These are phyloP conservation scores for Colletotrichum viniferum DNA, from an alignment of 2,329 filamentous ascomycete species.

Conservation along the genomic window DNA sequence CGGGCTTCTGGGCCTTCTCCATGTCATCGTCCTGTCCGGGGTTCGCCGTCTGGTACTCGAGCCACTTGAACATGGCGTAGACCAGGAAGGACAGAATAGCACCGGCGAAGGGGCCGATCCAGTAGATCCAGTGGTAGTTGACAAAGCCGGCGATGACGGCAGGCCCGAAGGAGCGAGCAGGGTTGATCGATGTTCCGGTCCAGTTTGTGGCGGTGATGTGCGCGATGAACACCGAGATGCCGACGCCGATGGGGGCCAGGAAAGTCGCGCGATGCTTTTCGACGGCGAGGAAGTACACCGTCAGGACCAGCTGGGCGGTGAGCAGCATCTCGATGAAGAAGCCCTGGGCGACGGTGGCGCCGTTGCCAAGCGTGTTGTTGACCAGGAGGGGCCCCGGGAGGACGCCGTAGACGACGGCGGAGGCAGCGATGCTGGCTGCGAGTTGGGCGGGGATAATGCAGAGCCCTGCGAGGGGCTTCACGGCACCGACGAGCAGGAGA, in stretches of 20 bases:
- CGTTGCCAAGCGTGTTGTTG: constrained; percentile 56
- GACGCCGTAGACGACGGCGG: constrained; percentile 59
- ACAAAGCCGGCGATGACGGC: constrained; percentile 46
- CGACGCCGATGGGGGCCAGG: constrained; percentile 74
- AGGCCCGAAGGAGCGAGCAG: constrained; percentile 54
- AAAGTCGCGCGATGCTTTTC: constrained; percentile 77
- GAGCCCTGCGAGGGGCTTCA: constrained; percentile 54
- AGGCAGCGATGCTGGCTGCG: constrained; percentile 61
- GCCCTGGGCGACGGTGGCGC: constrained; percentile 58
- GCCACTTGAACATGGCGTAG: neutral
- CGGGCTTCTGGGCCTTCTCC: neutral
- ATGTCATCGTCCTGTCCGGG: neutral
- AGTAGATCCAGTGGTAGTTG: constrained; percentile 57
- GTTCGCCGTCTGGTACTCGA: neutral
- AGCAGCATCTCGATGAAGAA: constrained; percentile 72
- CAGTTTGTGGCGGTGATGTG: constrained; percentile 47
- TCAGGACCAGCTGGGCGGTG: constrained; percentile 67
- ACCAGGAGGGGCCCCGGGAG: constrained; percentile 61
- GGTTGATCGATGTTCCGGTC: constrained; percentile 54
- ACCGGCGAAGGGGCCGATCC: constrained; percentile 23
- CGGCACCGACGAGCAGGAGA: constrained; percentile 60
- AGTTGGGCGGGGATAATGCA: constrained; percentile 62
- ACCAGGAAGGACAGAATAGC: neutral
- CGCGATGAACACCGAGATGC: constrained; percentile 69
- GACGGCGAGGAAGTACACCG: constrained; percentile 71